These are phyloP conservation scores for Chlamydomonas incerta DNA, from an alignment of 139 green algal genomes.

Conservation along the genomic window DNA sequence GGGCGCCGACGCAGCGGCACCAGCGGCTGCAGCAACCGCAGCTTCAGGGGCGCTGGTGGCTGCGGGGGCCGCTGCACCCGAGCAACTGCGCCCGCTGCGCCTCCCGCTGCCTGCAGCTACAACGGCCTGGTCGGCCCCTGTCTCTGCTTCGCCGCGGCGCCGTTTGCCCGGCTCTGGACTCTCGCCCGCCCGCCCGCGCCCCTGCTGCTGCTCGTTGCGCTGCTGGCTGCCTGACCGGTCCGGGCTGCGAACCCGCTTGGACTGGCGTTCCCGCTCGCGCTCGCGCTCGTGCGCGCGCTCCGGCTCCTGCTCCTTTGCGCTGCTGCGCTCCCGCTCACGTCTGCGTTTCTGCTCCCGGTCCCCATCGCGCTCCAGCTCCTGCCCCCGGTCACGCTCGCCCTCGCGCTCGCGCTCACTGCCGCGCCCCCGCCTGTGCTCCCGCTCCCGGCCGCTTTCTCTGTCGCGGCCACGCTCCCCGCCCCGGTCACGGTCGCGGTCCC, in stretches of 20 bases:
- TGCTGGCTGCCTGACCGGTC: background rate
- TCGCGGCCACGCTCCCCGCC: background rate
- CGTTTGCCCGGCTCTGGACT: no score
- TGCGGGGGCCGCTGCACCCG: no score
- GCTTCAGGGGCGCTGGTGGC: no score
- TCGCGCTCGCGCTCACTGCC: background rate
- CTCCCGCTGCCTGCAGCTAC: no score
- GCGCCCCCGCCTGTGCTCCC: background rate
- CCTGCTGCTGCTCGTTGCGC: background rate
- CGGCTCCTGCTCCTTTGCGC: background rate
- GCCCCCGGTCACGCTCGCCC: background rate
- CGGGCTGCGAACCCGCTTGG: background rate
- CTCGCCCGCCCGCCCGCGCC: no score
- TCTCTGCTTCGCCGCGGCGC: no score
- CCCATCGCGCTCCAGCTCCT: background rate
- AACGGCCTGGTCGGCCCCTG: no score
- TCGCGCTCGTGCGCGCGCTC: background rate
- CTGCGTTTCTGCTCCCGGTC: background rate
- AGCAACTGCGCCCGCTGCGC: no score
- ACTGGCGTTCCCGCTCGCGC: background rate
- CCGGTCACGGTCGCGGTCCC: background rate
- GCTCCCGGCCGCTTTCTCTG: background rate
- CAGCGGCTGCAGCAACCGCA: no score
- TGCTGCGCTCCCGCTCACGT: background rate
- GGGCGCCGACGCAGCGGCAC: no score